Evolutionary conservation across 2,329 filamentous ascomycete genomes (phyloP).

Genomic region (Colletotrichum karsti): DNA sequence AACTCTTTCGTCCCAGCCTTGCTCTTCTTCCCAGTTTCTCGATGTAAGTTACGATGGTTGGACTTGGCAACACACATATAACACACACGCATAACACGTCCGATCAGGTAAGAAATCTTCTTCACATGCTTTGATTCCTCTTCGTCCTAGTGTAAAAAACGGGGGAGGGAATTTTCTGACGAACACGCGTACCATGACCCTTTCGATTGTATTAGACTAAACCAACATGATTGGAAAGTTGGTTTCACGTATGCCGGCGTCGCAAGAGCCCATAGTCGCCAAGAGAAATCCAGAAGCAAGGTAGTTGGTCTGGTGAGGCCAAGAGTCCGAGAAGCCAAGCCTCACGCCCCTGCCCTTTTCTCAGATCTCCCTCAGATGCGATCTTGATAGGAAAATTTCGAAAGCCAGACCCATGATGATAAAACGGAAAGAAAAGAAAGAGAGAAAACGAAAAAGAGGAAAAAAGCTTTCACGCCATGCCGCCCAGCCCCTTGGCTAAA

Average conservation of each 20-base stretch:
- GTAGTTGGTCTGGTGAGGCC: background rate
- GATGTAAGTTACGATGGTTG: too few relatives aligned
- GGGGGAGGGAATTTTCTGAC: too few relatives aligned
- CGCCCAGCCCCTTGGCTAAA: constrained; percentile 16
- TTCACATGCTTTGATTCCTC: background rate
- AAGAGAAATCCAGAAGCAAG: background rate
- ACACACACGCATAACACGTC: too few relatives aligned
- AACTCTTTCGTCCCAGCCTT: too few relatives aligned
- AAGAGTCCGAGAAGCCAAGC: background rate
- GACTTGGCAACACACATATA: too few relatives aligned
- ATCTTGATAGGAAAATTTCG: background rate
- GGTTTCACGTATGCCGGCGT: background rate
- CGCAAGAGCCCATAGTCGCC: background rate
- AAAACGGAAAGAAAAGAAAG: background rate
- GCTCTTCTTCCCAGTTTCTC: too few relatives aligned
- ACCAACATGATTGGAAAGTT: background rate
- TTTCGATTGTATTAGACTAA: background rate
- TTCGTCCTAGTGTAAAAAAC: too few relatives aligned
- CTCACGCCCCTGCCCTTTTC: background rate
- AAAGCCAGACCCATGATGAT: background rate
- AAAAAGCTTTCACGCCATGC: constrained; percentile 23
- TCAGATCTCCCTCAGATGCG: background rate
- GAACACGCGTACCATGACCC: constrained; percentile 4
- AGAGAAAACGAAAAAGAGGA: background rate
- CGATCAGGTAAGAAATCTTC: too few relatives aligned